Base-by-base conservation (phyloP, 2,329 filamentous ascomycete species). In the Macrophomina phaseolina region DNA sequence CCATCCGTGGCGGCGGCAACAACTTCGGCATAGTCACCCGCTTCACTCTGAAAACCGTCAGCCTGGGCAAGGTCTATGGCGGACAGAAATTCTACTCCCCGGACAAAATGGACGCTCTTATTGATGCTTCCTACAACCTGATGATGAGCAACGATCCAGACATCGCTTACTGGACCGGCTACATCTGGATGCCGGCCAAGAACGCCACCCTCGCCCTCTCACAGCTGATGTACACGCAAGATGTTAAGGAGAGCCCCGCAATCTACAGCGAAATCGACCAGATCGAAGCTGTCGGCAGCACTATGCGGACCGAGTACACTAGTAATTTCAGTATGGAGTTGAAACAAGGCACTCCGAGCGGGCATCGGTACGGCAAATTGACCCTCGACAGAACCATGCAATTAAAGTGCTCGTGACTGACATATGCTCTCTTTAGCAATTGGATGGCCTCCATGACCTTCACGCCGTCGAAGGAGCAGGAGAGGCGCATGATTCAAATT, bases 11-110 rank as follows among this genome's bases (percentile, higher is more conserved):
- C 23, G 78, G 78, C 34, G 71, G 70, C 4, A 77, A 71, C 64
- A 78, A 79, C 66, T 77, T 80, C 42, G 79, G 75, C n/a, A 73
- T 80, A 16, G 77, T 80, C 30, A 78, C 77, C 5, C 72, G 73
- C 9, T 75, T 78, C 62, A 72, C 72, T 9, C 70, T 76, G 11
- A 30, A 32, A 5, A 65, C 38, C 11, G 40, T 64, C 11, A 23
- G 36, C 40, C 60, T 30, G 12, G 52, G 49, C 16, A 65, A 65
- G 3, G 70, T 78, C 58, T 80, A 78, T 77, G 76, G 77, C 67
- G 78, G 79, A 3, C 73, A 79, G 3, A 71, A 78, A 34, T 73
- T 73, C 28, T 71, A 72, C 42, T 66, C 69, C 16, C 60, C 71
- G 32, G 71, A 69, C 38, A 68, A 71, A 67, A 73, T 71, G 58